Evolutionary conservation across 2,329 filamentous ascomycete species (phyloP).

Genomic region (Huntiella bhutanensis): DNA sequence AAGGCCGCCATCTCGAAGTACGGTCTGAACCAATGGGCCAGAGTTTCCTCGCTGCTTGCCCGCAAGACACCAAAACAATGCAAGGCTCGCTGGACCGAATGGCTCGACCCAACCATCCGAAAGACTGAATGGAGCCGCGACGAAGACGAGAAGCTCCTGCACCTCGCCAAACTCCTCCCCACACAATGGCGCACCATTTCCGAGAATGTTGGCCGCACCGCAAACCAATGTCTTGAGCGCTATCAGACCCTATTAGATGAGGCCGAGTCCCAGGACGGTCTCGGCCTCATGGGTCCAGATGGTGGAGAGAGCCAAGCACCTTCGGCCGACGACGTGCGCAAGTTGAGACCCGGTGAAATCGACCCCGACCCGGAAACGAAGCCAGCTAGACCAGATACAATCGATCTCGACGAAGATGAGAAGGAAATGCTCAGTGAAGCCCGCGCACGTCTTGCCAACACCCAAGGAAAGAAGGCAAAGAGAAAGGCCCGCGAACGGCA

Average conservation of each 20-base stretch:
- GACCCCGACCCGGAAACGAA: constrained; percentile 97
- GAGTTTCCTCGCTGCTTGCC: constrained; percentile 87
- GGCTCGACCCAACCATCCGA: constrained; percentile 92
- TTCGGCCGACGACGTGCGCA: constrained; percentile 78
- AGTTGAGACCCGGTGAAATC: constrained; percentile 75
- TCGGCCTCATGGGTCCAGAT: constrained; percentile 69
- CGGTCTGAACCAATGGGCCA: constrained; percentile 93
- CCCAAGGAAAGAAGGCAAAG: constrained; percentile 97
- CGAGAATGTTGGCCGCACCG: constrained; percentile 86
- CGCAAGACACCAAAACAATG: constrained; percentile 98
- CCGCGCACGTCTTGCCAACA: constrained; percentile 87
- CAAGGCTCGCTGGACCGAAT: constrained; percentile 96
- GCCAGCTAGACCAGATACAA: constrained; percentile 84
- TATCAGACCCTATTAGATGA: constrained; percentile 95
- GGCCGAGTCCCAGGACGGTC: constrained; percentile 72
- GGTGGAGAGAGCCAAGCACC: constrained; percentile 77
- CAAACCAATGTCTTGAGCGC: constrained; percentile 89
- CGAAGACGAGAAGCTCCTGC: constrained; percentile 92
- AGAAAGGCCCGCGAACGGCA: constrained; percentile 89
- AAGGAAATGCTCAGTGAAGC: constrained; percentile 99
- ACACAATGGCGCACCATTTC: constrained; percentile 99
- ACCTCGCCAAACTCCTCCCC: constrained; percentile 94
- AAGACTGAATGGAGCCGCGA: constrained; percentile 99
- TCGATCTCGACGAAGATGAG: constrained; percentile 96
- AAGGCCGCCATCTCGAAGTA: constrained; percentile 92